Evolutionary conservation across 306 rosid genomes (phyloP).

Genomic region (Senna siamea): DNA sequence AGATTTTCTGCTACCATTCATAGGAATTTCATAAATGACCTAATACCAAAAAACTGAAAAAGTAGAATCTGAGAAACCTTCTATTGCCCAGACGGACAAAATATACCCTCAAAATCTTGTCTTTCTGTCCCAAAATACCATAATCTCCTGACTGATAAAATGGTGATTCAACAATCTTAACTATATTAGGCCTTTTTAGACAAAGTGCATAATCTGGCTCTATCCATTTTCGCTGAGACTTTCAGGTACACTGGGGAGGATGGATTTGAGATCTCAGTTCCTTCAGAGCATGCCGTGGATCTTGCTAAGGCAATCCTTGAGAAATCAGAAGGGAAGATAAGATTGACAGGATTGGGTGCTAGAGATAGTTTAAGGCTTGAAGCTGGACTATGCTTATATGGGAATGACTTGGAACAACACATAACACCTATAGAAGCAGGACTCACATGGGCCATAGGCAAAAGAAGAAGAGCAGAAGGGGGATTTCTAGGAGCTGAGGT

Average conservation of each 20-base stretch:
- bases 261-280: slow-evolving; percentile 98
- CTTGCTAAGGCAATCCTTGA: slow-evolving; percentile 95
- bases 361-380: slow-evolving; percentile 94
- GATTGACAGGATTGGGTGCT: slow-evolving; percentile 96
- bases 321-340: slow-evolving; percentile 88
- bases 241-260: slow-evolving; percentile 98
- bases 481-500: slow-evolving; percentile 93
- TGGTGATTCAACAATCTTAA: too few relatives aligned
- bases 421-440: slow-evolving; percentile 94
- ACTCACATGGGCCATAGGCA: slow-evolving; percentile 96
- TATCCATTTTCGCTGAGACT: slow-evolving; percentile 18
- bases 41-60: too few relatives aligned
- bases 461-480: slow-evolving; percentile 96
- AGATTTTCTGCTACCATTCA: too few relatives aligned
- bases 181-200: neutral
- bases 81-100: too few relatives aligned
- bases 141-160: neutral
- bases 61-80: too few relatives aligned
- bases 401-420: slow-evolving; percentile 95
- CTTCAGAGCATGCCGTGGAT: slow-evolving; percentile 80
- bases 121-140: slow-evolving; percentile 6
- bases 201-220: slow-evolving; percentile 23
- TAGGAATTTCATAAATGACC: too few relatives aligned
- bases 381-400: slow-evolving; percentile 94
- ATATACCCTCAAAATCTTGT: neutral